phyloP scores from a whole-genome alignment of 2,329 filamentous ascomycete genomes.

The Fusarium concolor region DNA sequence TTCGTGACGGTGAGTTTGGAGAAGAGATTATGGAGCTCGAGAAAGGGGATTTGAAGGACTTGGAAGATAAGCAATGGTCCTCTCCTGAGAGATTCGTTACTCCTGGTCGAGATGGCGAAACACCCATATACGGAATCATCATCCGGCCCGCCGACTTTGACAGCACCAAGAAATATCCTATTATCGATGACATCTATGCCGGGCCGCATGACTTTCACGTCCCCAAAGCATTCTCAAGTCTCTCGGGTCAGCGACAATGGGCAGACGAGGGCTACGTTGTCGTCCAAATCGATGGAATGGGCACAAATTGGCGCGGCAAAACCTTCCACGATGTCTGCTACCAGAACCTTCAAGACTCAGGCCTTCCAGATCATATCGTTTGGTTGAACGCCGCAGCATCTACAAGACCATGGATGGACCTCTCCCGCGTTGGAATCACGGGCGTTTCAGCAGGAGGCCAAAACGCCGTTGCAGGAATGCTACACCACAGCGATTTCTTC shows the following conservation, averaged over 20 bases:
- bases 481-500: slow-evolving; percentile 48
- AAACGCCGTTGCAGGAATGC: slow-evolving; percentile 44
- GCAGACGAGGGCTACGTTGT: slow-evolving; percentile 49
- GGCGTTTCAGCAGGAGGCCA: slow-evolving; percentile 50
- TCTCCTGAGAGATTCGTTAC: slow-evolving; percentile 43
- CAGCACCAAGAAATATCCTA: slow-evolving; percentile 41
- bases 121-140: slow-evolving; percentile 46
- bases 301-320: slow-evolving; percentile 48
- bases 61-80: slow-evolving; percentile 28
- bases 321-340: slow-evolving; percentile 48
- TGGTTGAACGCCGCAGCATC: slow-evolving; percentile 47
- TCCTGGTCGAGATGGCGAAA: slow-evolving; percentile 44
- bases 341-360: slow-evolving; percentile 47
- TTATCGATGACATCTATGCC: slow-evolving; percentile 48
- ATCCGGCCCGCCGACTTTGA: slow-evolving; percentile 44
- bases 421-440: slow-evolving; percentile 45
- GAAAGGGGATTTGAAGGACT: not conserved
- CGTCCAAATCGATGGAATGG: slow-evolving; percentile 49
- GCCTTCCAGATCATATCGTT: slow-evolving; percentile 47
- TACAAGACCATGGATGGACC: slow-evolving; percentile 47
- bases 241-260: slow-evolving; percentile 32
- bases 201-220: slow-evolving; percentile 46
- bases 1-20: slow-evolving; percentile 39
- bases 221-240: slow-evolving; percentile 41
- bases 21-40: slow-evolving; percentile 32